phyloP scores from a whole-genome alignment of 306 rosid genomes.

The Rosa rugosa region DNA sequence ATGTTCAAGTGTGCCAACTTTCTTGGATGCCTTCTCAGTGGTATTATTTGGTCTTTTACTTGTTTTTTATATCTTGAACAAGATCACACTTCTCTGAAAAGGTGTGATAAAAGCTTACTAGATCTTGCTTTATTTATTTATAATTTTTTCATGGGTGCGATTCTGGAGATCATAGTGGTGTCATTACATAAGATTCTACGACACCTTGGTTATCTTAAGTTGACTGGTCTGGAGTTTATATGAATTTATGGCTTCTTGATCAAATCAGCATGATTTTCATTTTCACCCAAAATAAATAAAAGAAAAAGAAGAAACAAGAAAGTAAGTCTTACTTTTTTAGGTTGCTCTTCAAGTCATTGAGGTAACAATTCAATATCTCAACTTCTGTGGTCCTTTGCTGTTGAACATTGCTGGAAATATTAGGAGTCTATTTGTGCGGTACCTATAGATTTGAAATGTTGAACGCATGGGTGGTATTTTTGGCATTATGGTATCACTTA shows the following conservation, averaged over 20 bases:
- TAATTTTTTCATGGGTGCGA: too few relatives aligned
- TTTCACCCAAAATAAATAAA: slow-evolving; percentile 1
- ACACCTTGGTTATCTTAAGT: not conserved
- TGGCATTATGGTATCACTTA: too few relatives aligned
- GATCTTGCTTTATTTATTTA: too few relatives aligned
- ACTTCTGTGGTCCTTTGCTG: not conserved
- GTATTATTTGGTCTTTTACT: slow-evolving; percentile 4
- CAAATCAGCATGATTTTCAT: not conserved
- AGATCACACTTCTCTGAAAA: too few relatives aligned
- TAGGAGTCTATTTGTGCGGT: too few relatives aligned
- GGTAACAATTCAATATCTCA: not conserved
- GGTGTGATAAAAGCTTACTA: too few relatives aligned
- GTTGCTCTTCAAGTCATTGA: not conserved
- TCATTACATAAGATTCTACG: not conserved
- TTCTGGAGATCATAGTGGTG: not conserved
- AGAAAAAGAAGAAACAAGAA: not conserved
- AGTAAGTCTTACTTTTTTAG: not conserved
- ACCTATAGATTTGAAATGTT: too few relatives aligned
- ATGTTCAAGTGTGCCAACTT: not conserved
- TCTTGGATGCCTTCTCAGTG: not conserved
- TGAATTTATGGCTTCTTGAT: not conserved
- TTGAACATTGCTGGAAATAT: not conserved
- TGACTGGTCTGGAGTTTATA: not conserved
- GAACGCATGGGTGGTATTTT: too few relatives aligned
- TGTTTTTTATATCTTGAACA: not conserved